These are phyloP conservation scores for Pseudopithomyces maydicus DNA, from an alignment of 2,329 filamentous ascomycete species.

Conservation along the genomic window DNA sequence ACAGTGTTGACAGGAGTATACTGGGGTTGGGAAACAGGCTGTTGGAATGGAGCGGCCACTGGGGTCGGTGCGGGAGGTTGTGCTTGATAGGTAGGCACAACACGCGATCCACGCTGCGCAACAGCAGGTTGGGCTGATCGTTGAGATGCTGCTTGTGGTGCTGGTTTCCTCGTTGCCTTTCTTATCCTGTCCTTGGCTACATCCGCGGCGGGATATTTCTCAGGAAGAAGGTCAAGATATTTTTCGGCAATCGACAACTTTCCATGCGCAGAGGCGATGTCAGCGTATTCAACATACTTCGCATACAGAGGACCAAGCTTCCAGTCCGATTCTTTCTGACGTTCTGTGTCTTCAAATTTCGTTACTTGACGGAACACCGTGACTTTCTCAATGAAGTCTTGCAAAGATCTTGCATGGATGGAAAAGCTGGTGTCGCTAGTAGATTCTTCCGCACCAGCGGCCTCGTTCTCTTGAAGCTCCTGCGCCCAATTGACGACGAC, in stretches of 20 bases:
- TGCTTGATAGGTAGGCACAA: slow-evolving; percentile 44
- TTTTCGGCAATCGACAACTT: slow-evolving; percentile 85
- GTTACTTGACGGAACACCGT: slow-evolving; percentile 94
- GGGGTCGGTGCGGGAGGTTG: slow-evolving; percentile 23
- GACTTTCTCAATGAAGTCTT: slow-evolving; percentile 97
- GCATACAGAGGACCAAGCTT: slow-evolving; percentile 87
- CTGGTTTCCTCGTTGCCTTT: slow-evolving; percentile 74
- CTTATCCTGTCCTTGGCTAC: slow-evolving; percentile 83
- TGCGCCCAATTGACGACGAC: slow-evolving; percentile 92
- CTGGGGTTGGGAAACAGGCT: slow-evolving; percentile 41
- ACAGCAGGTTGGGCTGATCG: slow-evolving; percentile 46
- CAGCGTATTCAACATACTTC: slow-evolving; percentile 96
- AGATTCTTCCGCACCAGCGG: slow-evolving; percentile 70
- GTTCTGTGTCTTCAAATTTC: slow-evolving; percentile 84
- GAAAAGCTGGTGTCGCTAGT: slow-evolving; percentile 83
- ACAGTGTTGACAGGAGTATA: slow-evolving; percentile 42
- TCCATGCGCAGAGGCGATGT: slow-evolving; percentile 89
- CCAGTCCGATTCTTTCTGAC: slow-evolving; percentile 75
- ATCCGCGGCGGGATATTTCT: slow-evolving; percentile 83
- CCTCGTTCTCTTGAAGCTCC: slow-evolving; percentile 84
- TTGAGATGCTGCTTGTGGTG: slow-evolving; percentile 48
- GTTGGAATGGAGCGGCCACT: slow-evolving; percentile 24
- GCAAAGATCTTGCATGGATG: slow-evolving; percentile 83
- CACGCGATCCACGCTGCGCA: slow-evolving; percentile 38
- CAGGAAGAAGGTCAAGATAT: slow-evolving; percentile 86